A percentile compares a stretch with the other conserved stretches of the same genome.
Evolutionary conservation across 257 asterid species (phyloP).

Genomic region (Nemophila menziesii): DNA sequence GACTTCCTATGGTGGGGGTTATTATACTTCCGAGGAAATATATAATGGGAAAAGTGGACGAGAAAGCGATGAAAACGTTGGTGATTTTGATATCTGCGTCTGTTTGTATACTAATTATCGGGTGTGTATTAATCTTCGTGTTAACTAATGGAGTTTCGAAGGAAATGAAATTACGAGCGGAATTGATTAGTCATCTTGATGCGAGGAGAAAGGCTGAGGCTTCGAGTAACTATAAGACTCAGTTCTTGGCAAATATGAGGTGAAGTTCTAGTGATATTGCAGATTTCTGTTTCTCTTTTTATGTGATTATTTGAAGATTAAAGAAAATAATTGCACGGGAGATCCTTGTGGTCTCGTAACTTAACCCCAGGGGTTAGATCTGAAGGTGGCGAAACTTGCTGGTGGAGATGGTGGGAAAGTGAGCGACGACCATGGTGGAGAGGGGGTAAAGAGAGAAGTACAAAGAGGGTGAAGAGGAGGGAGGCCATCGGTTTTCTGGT

Average conservation of each 20-base stretch:
- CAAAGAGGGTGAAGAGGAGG: too few species aligned
- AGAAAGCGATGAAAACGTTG: constrained; percentile 54
- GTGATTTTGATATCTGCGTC: constrained; percentile 75
- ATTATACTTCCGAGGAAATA: constrained; percentile 78
- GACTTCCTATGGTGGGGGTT: constrained; percentile 99
- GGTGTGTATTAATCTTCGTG: constrained; percentile 73
- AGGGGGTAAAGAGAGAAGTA: too few species aligned
- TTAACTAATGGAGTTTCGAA: constrained; percentile 86
- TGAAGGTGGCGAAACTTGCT: too few species aligned
- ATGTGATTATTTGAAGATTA: too few species aligned
- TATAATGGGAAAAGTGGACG: constrained; percentile 90
- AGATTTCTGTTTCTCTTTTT: too few species aligned
- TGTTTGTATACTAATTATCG: constrained; percentile 61
- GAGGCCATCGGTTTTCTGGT: too few species aligned
- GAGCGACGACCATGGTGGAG: too few species aligned
- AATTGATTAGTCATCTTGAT: constrained; percentile 63
- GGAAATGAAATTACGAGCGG: constrained; percentile 87
- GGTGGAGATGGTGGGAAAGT: too few species aligned
- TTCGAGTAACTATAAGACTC: constrained; percentile 83
- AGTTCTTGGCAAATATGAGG: constrained; percentile 98
- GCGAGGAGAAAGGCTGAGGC: constrained; percentile 95
- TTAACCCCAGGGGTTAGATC: too few species aligned
- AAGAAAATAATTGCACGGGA: too few species aligned
- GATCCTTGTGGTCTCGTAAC: too few species aligned
- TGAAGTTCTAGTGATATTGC: constrained; percentile 4